These are phyloP conservation scores for Actinomucor elegans DNA, from an alignment of 371 early-diverging fungal species.

Conservation along the genomic window DNA sequence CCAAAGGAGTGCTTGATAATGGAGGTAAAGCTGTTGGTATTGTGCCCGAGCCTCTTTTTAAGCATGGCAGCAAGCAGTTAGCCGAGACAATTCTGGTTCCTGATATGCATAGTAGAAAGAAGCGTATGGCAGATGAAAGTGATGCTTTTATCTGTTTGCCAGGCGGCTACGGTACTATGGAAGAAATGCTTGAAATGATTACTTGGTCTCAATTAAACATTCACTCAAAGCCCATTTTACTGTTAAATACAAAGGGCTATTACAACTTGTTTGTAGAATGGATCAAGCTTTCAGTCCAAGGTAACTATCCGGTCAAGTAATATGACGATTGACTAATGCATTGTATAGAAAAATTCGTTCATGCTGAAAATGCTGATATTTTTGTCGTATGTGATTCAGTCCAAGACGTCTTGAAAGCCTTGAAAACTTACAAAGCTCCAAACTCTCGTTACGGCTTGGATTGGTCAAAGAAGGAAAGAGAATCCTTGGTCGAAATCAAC, in stretches of 20 bases:
- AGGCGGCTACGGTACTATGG: conserved; percentile 86
- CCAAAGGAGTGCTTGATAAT: conserved; percentile 56
- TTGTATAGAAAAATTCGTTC: conserved; percentile 58
- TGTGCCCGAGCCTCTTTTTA: conserved; percentile 72
- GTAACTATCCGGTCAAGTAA: conserved; percentile 10
- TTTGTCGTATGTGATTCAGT: conserved; percentile 63
- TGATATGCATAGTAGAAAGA: conserved; percentile 87
- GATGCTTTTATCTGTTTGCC: conserved; percentile 86
- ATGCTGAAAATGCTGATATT: conserved; percentile 41
- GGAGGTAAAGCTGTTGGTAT: conserved; percentile 66
- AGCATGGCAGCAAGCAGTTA: conserved; percentile 43
- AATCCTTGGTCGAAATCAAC: conserved; percentile 15
- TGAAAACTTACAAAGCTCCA: conserved; percentile 61
- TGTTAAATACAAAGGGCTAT: conserved; percentile 75
- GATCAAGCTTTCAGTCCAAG: conserved; percentile 58
- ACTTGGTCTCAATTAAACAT: conserved; percentile 83
- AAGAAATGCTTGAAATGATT: conserved; percentile 83
- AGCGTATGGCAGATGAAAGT: conserved; percentile 68
- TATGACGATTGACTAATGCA: too few species aligned
- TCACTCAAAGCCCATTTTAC: conserved; percentile 73
- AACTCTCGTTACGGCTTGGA: conserved; percentile 50
- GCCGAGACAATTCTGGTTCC: conserved; percentile 68
- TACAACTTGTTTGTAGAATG: conserved; percentile 67
- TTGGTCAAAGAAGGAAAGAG: conserved; percentile 45
- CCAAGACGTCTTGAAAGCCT: conserved; percentile 55